These are phyloP conservation scores for Rhododendron vialii DNA, from an alignment of 148 eudicot species.

Conservation along the genomic window DNA sequence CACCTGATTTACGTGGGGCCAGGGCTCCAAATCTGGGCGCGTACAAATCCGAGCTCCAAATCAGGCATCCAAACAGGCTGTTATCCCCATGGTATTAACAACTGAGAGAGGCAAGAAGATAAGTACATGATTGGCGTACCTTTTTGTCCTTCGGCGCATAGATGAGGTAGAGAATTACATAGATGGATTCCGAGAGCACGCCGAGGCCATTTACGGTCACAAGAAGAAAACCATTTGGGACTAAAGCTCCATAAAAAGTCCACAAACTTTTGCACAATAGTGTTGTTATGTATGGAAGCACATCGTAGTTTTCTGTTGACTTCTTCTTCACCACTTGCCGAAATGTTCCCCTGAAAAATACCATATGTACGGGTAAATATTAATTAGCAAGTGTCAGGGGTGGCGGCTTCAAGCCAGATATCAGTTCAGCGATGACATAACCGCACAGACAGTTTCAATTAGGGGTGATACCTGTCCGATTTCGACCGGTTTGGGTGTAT, in stretches of 20 bases:
- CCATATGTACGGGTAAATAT: too few species aligned
- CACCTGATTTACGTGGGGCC: too few species aligned
- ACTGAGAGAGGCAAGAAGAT: not conserved
- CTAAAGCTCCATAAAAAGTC: conserved; percentile 21
- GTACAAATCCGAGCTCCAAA: too few species aligned
- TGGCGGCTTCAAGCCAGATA: too few species aligned
- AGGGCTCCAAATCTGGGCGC: too few species aligned
- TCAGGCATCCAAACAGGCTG: too few species aligned
- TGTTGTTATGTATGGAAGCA: conserved; percentile 18
- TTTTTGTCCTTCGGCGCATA: conserved; percentile 12
- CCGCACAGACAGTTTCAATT: too few species aligned
- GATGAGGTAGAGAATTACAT: conserved; percentile 10
- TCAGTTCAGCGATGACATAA: too few species aligned
- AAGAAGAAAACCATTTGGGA: not conserved
- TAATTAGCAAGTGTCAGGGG: too few species aligned
- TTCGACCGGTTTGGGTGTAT: too few species aligned
- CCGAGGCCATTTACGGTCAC: conserved; percentile 21
- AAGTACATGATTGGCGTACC: not conserved
- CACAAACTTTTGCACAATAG: conserved; percentile 19
- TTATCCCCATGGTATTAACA: too few species aligned
- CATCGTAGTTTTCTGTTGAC: conserved; percentile 18
- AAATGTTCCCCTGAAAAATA: conserved; percentile 5
- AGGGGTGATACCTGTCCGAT: too few species aligned
- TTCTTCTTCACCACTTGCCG: conserved; percentile 20
- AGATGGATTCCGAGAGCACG: conserved; percentile 15